Evolutionary conservation across 2,329 filamentous ascomycete genomes (phyloP), one percentile per base, ranked within the genome.

Genomic region (Harringtonia lauricola): DNA sequence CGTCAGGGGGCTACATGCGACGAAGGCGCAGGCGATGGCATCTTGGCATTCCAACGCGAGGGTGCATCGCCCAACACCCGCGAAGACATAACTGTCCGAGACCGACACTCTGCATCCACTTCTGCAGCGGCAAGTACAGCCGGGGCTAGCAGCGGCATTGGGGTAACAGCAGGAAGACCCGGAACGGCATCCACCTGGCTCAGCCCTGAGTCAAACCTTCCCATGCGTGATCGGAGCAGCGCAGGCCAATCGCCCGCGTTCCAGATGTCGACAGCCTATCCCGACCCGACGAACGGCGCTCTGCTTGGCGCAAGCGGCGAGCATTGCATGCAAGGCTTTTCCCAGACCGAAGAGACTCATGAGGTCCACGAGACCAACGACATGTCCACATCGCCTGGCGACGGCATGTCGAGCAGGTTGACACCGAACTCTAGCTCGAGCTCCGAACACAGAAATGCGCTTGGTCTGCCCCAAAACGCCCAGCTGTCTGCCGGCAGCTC

Each of bases 341-440:
- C 57, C 10, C 59, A 62, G 35, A 63, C 9, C 17, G 41, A 59
- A 42, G 70, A 67, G 15, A 61, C 60, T 19, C 70, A 67, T 41
- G 70, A 72, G 35, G n/a, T n/a, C n/a, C n/a, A n/a, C n/a, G n/a
- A n/a, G n/a, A n/a, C n/a, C n/a, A n/a, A n/a, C n/a, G n/a, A n/a
- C n/a, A 55, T 67, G 44, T 70, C 68, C 1, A 63, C 60, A 4
- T 75, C 73, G 0, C 66, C 72, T 3, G 71, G 73, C 17, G 65
- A 63, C 19, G 65, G 63, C 8, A 61, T 61, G 39, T 77, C 74
- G 3, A 74, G 67, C 47, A 63, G 71, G n/a, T 73, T 68, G 19
- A 80, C 76, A 12, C 76, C 76, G 3, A 79, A 74, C 52, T 80
- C 76, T 4, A 76, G 71, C 52, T 62, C 61, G 8, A 58, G 64